phyloP scores from a whole-genome alignment of 169 alveolate genomes.

The Eimeria brunetti region DNA sequence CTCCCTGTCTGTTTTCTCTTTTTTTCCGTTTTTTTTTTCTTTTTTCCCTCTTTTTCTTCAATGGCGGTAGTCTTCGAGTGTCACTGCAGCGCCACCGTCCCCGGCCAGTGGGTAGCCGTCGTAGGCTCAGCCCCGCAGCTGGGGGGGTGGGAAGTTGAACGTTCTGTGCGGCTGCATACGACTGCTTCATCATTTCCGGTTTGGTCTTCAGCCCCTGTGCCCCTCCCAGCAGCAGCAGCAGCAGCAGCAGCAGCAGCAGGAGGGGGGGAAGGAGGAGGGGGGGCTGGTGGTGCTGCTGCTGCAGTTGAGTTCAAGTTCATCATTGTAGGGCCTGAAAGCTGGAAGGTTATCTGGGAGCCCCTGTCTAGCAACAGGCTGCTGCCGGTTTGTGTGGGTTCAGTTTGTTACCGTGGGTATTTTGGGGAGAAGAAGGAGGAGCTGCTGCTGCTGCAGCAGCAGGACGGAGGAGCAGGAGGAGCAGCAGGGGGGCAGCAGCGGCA shows the following conservation, averaged over 20 bases:
- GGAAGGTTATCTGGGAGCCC: slow-evolving; percentile 4
- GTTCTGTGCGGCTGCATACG: slow-evolving; percentile 6
- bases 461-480: background rate
- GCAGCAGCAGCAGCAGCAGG: background rate
- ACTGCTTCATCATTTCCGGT: slow-evolving; percentile 19
- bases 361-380: background rate
- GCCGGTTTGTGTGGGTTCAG: background rate
- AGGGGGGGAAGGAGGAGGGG: slow-evolving; percentile 6
- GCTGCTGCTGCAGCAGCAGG: slow-evolving; percentile 12
- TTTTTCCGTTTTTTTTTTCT: too few relatives aligned
- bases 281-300: slow-evolving; percentile 15
- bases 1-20: too few relatives aligned
- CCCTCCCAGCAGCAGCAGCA: background rate
- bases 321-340: background rate
- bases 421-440: slow-evolving; percentile 25
- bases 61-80: slow-evolving; percentile 56
- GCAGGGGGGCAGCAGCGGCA: background rate
- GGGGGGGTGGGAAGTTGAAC: background rate
- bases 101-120: slow-evolving; percentile 49
- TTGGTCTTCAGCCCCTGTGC: slow-evolving; percentile 8
- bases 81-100: slow-evolving; percentile 44
- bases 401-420: background rate
- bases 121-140: slow-evolving; percentile 27
- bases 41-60: too few relatives aligned
- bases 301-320: slow-evolving; percentile 40